phyloP scores from a whole-genome alignment of 1,139 yeast genomes.

The Saccharomyces hybrid region DNA sequence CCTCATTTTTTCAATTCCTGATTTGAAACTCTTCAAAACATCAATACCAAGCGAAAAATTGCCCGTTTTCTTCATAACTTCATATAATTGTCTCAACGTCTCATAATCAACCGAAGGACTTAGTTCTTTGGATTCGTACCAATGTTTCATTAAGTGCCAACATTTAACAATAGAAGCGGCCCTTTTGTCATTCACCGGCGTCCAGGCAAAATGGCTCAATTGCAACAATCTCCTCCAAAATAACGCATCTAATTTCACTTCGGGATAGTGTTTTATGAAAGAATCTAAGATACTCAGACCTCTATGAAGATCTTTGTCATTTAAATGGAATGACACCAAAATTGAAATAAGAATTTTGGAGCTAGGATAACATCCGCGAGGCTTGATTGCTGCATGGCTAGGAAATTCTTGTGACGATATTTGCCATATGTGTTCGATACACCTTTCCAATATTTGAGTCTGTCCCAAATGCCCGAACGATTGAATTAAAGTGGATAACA shows the following conservation, averaged over 20 bases:
- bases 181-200: slow-evolving; percentile 11
- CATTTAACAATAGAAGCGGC: slow-evolving; percentile 8
- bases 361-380: slow-evolving; percentile 10
- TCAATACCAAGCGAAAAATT: slow-evolving; percentile 18
- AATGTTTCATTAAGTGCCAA: slow-evolving; percentile 20
- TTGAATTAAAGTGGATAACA: slow-evolving; percentile 17
- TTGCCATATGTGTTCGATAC: slow-evolving; percentile 19
- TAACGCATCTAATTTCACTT: slow-evolving; percentile 12
- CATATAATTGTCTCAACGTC: slow-evolving; percentile 9
- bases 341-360: slow-evolving; percentile 19
- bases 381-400: background rate
- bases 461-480: slow-evolving; percentile 22
- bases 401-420: slow-evolving; percentile 2
- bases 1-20: slow-evolving; percentile 4
- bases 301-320: slow-evolving; percentile 12
- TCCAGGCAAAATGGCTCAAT: slow-evolving; percentile 15
- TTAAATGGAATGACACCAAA: slow-evolving; percentile 17
- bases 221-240: slow-evolving; percentile 26
- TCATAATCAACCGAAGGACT: slow-evolving; percentile 15
- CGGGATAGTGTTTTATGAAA: slow-evolving; percentile 18
- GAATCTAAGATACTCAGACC: slow-evolving; percentile 17
- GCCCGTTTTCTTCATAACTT: slow-evolving; percentile 7
- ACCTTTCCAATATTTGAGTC: slow-evolving; percentile 13
- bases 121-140: slow-evolving; percentile 12
- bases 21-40: slow-evolving; percentile 11